Conservation (phyloP, 106 monocot species). For the Vanilla planifolia region DNA sequence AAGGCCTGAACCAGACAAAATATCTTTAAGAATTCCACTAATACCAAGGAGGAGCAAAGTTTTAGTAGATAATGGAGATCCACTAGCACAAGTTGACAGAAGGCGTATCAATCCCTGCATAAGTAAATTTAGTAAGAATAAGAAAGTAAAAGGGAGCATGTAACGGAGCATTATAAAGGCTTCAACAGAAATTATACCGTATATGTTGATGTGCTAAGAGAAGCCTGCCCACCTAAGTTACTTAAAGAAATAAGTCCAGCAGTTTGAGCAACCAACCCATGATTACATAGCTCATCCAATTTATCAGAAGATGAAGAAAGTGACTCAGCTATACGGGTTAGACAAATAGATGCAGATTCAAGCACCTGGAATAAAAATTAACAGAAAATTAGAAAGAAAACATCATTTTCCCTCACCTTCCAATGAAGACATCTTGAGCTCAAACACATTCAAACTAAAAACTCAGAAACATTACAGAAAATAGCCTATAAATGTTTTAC, state of each 20-base stretch:
- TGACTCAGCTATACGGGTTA: conserved; percentile 81
- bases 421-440: too few species aligned
- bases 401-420: too few species aligned
- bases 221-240: conserved; percentile 86
- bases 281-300: conserved; percentile 87
- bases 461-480: too few species aligned
- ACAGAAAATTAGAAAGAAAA: neutral
- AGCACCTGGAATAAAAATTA: conserved; percentile 46
- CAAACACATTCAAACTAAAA: too few species aligned
- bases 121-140: neutral
- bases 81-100: conserved; percentile 92
- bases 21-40: conserved; percentile 86
- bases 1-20: conserved; percentile 80
- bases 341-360: conserved; percentile 79
- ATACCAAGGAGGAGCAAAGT: conserved; percentile 90
- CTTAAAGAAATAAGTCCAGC: conserved; percentile 74
- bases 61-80: conserved; percentile 80
- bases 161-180: neutral
- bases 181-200: conserved; percentile 40
- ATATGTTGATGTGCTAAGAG: conserved; percentile 86
- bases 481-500: neutral
- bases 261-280: conserved; percentile 88
- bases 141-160: neutral
- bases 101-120: conserved; percentile 89
- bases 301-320: conserved; percentile 83